phyloP scores from a whole-genome alignment of 352 stramenopile species.

The Phytophthora aleatoria region DNA sequence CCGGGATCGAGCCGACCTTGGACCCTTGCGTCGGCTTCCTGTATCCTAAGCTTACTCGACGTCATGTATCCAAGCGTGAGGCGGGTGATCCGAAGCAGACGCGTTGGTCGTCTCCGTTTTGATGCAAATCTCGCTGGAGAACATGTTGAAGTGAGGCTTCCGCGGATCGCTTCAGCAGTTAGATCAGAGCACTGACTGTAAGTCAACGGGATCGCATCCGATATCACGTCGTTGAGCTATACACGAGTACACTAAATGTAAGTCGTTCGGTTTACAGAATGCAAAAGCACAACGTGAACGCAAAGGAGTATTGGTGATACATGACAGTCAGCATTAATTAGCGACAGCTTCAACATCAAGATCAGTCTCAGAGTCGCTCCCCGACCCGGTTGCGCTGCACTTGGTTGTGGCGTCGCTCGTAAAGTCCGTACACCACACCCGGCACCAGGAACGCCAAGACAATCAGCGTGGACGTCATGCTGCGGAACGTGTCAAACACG shows the following conservation, averaged over 20 bases:
- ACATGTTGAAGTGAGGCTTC: conserved; percentile 3
- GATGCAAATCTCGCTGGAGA: not conserved
- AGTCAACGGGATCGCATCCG: too few species aligned
- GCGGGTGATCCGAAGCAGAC: not conserved
- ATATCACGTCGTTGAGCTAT: too few species aligned
- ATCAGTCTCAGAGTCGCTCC: conserved; percentile 13
- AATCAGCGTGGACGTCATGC: conserved; percentile 33
- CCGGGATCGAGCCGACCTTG: too few species aligned
- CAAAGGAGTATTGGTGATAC: not conserved
- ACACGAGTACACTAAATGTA: not conserved
- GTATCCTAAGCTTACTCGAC: not conserved
- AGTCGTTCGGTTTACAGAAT: too few species aligned
- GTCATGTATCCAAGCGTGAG: too few species aligned
- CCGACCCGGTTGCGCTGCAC: conserved; percentile 15
- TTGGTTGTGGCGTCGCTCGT: conserved; percentile 29
- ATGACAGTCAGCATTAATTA: not conserved
- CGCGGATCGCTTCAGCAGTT: too few species aligned
- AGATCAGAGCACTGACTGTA: too few species aligned
- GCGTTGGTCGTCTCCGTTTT: not conserved
- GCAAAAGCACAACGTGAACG: not conserved
- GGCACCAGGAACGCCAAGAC: conserved; percentile 45
- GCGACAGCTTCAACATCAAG: not conserved
- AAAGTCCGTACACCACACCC: conserved; percentile 38
- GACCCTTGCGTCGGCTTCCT: not conserved
- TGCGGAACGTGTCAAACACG: conserved; percentile 37